Evolutionary conservation across 768 basidiomycete genomes (phyloP).

Genomic region (Suillus alpinus): DNA sequence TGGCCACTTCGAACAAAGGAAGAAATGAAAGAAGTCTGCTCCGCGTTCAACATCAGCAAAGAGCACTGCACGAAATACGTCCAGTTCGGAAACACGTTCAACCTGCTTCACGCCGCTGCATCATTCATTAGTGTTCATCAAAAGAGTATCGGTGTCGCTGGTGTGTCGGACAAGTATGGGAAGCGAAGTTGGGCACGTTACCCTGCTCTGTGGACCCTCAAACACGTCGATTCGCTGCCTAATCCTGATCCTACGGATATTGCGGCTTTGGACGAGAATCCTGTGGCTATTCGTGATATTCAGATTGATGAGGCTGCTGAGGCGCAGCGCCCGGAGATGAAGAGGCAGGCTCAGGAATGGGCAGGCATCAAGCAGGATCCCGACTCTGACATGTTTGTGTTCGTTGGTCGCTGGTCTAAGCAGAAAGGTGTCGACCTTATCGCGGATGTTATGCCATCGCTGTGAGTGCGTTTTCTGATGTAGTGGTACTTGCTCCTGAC

Average conservation of each 20-base stretch:
- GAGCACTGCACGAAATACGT: constrained; percentile 96
- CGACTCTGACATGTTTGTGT: constrained; percentile 87
- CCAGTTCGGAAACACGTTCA: constrained; percentile 98
- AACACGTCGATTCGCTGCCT: constrained; percentile 91
- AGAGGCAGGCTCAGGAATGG: constrained; percentile 95
- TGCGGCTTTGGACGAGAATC: constrained; percentile 82
- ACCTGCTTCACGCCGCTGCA: constrained; percentile 89
- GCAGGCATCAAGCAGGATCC: constrained; percentile 91
- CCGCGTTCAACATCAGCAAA: constrained; percentile 96
- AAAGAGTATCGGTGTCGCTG: constrained; percentile 90
- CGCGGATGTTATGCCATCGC: constrained; percentile 88
- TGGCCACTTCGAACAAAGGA: constrained; percentile 97
- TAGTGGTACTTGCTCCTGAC: not conserved
- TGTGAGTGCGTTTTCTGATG: constrained; percentile 47
- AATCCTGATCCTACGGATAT: constrained; percentile 96
- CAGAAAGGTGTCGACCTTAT: constrained; percentile 98
- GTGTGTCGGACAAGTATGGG: constrained; percentile 97
- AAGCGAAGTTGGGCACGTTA: constrained; percentile 97
- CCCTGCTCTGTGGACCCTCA: constrained; percentile 93
- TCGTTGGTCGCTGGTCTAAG: constrained; percentile 97
- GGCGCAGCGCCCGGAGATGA: constrained; percentile 85
- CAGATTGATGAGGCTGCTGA: constrained; percentile 79
- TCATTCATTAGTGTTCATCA: constrained; percentile 92
- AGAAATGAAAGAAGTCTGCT: constrained; percentile 98
- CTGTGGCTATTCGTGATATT: constrained; percentile 67